These are phyloP conservation scores for Trichothecium roseum DNA, from an alignment of 2,329 filamentous ascomycete species.

Conservation along the genomic window DNA sequence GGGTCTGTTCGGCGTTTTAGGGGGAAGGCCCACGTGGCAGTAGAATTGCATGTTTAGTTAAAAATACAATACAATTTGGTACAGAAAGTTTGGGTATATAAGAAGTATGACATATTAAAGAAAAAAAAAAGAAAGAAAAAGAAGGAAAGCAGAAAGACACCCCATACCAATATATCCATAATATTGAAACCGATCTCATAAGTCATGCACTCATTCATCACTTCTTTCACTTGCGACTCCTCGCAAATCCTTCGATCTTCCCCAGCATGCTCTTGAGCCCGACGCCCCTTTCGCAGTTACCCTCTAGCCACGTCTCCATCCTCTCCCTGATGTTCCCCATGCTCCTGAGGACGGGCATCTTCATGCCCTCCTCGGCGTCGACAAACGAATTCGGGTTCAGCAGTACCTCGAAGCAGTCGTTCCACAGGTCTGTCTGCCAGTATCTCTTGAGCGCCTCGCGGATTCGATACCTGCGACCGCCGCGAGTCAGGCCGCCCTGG, in stretches of 20 bases:
- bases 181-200: neutral
- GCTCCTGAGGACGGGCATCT: conserved; percentile 62
- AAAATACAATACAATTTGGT: neutral
- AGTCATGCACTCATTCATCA: conserved; percentile 2
- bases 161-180: neutral
- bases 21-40: neutral
- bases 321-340: conserved; percentile 59
- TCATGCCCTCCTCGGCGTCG: conserved; percentile 52
- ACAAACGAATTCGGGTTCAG: conserved; percentile 67
- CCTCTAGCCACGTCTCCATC: conserved; percentile 79
- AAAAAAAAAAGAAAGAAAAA: conserved; percentile 1
- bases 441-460: conserved; percentile 83
- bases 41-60: neutral
- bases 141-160: neutral
- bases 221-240: conserved; percentile 18
- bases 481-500: conserved; percentile 43
- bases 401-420: conserved; percentile 69
- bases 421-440: conserved; percentile 93
- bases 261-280: conserved; percentile 60
- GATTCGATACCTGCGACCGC: conserved; percentile 63
- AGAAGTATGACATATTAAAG: conserved; percentile 4
- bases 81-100: conserved; percentile 1
- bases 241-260: conserved; percentile 46
- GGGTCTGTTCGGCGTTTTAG: no score
- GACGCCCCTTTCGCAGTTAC: conserved; percentile 71